Conservation (phyloP, 345 rosid species). For the Brassica carinata region DNA sequence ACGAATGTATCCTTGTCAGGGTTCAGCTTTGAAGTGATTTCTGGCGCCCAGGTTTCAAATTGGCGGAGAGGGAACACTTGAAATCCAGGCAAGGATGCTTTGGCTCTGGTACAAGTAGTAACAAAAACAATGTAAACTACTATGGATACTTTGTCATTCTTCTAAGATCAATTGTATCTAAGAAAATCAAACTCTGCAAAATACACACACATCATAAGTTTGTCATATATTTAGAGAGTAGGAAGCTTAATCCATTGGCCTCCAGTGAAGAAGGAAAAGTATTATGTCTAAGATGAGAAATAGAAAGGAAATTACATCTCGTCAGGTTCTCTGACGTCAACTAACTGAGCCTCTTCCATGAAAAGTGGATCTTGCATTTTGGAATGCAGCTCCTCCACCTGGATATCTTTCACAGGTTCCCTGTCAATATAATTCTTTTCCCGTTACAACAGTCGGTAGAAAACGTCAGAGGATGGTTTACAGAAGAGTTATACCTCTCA, state of each 20-base stretch:
- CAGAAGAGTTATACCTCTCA: constrained; percentile 60
- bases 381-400: constrained; percentile 66
- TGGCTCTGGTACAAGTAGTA: constrained; percentile 48
- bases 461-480: background rate
- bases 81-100: constrained; percentile 80
- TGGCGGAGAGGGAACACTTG: constrained; percentile 79
- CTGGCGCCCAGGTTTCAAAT: constrained; percentile 88
- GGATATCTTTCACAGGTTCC: constrained; percentile 51
- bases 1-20: constrained; percentile 74
- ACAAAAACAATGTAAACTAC: background rate
- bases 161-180: constrained; percentile 20
- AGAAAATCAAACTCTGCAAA: constrained; percentile 8
- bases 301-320: constrained; percentile 67
- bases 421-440: background rate
- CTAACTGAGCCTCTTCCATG: constrained; percentile 71
- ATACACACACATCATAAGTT: background rate
- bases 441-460: background rate
- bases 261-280: constrained; percentile 2
- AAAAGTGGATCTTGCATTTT: constrained; percentile 80
- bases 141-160: background rate
- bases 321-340: constrained; percentile 91
- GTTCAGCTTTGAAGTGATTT: constrained; percentile 64
- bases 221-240: background rate
- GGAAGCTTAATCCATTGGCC: background rate
- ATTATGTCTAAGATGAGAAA: background rate